These are phyloP conservation scores for Begonia masoniana DNA, from an alignment of 306 rosid species.

Conservation along the genomic window DNA sequence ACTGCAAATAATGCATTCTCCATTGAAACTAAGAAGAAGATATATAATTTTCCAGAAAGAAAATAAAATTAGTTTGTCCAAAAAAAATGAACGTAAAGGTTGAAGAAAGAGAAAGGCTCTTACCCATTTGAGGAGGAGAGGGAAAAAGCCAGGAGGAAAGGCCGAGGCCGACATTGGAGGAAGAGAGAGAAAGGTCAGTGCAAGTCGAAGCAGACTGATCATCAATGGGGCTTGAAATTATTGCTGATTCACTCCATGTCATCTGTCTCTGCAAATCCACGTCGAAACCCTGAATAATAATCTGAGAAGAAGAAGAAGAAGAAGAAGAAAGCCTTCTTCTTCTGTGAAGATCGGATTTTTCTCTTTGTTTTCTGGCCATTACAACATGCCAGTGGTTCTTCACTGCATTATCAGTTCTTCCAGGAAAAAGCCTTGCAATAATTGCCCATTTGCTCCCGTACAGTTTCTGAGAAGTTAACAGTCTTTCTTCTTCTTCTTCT, in stretches of 20 bases:
- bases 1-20: background rate
- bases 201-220: constrained; percentile 45
- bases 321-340: constrained; percentile 39
- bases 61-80: no score
- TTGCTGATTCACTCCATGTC: constrained; percentile 31
- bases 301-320: constrained; percentile 2
- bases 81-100: no score
- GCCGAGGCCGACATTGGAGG: constrained; percentile 13
- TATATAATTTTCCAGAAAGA: no score
- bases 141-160: constrained; percentile 6
- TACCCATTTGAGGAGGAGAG: background rate
- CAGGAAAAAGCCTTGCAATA: constrained; percentile 77
- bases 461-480: constrained; percentile 44
- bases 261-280: constrained; percentile 23
- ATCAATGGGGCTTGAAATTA: constrained; percentile 35
- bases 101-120: background rate
- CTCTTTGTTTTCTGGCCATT: constrained; percentile 73
- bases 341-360: constrained; percentile 33
- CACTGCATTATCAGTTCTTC: constrained; percentile 88
- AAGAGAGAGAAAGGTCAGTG: constrained; percentile 50
- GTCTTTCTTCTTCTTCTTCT: constrained; percentile 71
- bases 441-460: constrained; percentile 92
- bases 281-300: constrained; percentile 8
- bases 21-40: no score
- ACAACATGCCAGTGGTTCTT: constrained; percentile 95